Evolutionary conservation across 805 yeast species (phyloP), one percentile per base, ranked within the genome.

Genomic region (Kazachstania africana): DNA sequence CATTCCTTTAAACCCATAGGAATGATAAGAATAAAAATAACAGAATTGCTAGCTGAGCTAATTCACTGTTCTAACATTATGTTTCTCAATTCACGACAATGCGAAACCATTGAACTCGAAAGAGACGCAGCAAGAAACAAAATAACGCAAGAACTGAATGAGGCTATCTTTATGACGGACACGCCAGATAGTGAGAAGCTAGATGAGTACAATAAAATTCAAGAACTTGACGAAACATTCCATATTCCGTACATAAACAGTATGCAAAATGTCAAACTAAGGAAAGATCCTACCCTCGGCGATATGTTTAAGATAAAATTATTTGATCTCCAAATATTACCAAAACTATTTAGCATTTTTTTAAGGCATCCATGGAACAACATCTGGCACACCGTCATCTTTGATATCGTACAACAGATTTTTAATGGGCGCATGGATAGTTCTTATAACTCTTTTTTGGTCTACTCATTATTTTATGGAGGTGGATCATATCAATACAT

Each of bases 41-140:
- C 94, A 38, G 99, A 91, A 57, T 62, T 91, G 32, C 73, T 91
- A 29, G 98, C 98, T 0, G 99, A 91, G 49, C 65, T 91, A 25
- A 65, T 91, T 35, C 98, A 91, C 57, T 91, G 99, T 51, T 84
- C 95, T n/a, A 91, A 91, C 58, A 91, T 91, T 97, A 83, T 79
- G 0, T 65, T 85, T 13, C 67, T 91, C 42, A 91, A 88, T 53
- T 84, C 87, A 28, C 72, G 69, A 25, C 67, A 66, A 32, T 84
- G 87, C 33, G 77, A 82, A 53, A 64, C 65, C 19, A 67, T 83
- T 27, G 75, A 84, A 16, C 55, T 58, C 24, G 73, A 77, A 35
- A 68, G 95, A 29, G 94, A 85, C 47, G 53, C 58, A 9, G 72
- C 77, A 37, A 67, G 95, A 36, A 62, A 60, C 15, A 15, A 16